phyloP scores from a whole-genome alignment of 345 rosid genomes.

The Hibiscus syriacus region DNA sequence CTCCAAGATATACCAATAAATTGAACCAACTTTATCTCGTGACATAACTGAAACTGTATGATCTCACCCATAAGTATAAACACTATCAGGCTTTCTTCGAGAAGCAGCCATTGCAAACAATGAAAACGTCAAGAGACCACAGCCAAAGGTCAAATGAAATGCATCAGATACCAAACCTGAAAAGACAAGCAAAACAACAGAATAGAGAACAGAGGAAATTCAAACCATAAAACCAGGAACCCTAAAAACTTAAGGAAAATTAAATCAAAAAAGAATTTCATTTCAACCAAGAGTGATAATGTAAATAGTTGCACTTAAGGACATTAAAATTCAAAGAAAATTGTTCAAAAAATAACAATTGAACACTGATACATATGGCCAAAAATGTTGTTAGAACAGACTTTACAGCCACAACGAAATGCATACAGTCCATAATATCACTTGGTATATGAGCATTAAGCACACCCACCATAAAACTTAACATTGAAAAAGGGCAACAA shows the following conservation, averaged over 20 bases:
- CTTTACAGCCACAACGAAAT: not conserved
- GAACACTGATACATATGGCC: not conserved
- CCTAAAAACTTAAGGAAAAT: not conserved
- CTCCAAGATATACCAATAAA: constrained; percentile 4
- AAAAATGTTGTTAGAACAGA: not conserved
- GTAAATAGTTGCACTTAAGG: not conserved
- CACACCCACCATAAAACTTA: not conserved
- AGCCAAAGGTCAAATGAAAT: constrained; percentile 95
- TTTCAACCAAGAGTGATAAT: not conserved
- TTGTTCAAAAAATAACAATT: too few relatives aligned
- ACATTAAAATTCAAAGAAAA: constrained; percentile 1
- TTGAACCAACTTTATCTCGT: not conserved
- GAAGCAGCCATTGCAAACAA: constrained; percentile 88
- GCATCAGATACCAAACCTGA: constrained; percentile 98
- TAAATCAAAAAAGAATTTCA: not conserved
- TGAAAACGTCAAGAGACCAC: constrained; percentile 89
- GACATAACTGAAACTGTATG: not conserved
- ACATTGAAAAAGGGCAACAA: too few relatives aligned
- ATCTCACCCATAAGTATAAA: constrained; percentile 86
- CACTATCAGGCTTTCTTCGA: constrained; percentile 60
- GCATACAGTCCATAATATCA: too few relatives aligned
- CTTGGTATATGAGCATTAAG: not conserved
- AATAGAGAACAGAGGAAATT: not conserved
- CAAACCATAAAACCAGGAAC: not conserved
- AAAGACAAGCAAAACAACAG: constrained; percentile 4